Base-by-base conservation (phyloP, 495 filamentous ascomycete genomes). In the Podospora appendiculata region DNA sequence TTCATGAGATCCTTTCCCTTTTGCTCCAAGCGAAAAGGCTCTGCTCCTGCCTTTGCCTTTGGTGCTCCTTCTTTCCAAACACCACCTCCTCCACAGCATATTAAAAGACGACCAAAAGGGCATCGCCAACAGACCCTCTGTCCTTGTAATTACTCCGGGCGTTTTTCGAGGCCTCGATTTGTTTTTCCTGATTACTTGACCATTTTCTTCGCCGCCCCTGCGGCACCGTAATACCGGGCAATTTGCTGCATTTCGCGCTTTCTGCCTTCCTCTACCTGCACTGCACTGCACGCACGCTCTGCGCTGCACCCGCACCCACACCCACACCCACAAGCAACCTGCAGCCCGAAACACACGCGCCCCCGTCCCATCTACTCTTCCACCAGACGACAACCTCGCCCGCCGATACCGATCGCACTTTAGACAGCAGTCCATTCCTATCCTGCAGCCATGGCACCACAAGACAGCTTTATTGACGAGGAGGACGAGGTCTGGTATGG, bases 381-480 rank as follows among this genome's bases (percentile, higher is more conserved):
- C 34, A 5, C 41, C n/a, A 13, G n/a, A 42, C 41, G 11, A 14
- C 16, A 11, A 16, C 41, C 12, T 42, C 41, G 11, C 41, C 11
- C 16, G 11, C 12, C 13, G 3, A 2, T 13, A 42, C 41, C 41
- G 41, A 14, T 8, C 13, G 12, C 16, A 8, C 16, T 18, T 4
- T 8, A 8, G 13, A 14, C 41, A 13, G 16, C 16, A 16, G 16
- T 42, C 41, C 8, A 3, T 12, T 42, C 9, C 25, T 5, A 32
- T 32, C 16, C 69, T 79, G 19, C 56, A 63, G 66, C 54, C 41
- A 77, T 90, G 85, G 79, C 80, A 70, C 86, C 88, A 59, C 91
- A 95, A 71, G 94, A 99, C 67, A 88, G 85, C 60, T 94, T 95
- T 77, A 89, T 97, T 68, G 94, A 99, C 60, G 94, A 97, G 62